Base-by-base conservation (phyloP, 768 basidiomycete species). In the Termitomyces eurrhizus region DNA sequence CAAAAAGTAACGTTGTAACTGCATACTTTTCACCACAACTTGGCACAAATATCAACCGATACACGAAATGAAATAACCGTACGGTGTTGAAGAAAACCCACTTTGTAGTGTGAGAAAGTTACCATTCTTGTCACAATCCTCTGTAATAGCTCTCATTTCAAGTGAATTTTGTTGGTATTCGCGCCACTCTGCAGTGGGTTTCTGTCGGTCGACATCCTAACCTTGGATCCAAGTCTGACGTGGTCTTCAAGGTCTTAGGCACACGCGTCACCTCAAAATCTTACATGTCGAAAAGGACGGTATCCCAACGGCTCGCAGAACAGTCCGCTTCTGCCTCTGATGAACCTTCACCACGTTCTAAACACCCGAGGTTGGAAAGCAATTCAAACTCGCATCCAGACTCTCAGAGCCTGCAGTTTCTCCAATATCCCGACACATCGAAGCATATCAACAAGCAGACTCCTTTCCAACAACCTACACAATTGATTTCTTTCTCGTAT, bases 401-500 rank as follows among this genome's bases (percentile, higher is more conserved):
- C n/a, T 7, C 32, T 13, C 18, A 14, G 18, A 42, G 41, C 41
- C n/a, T n/a, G 13, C 36, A 4, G 54, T 55, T 50, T n/a, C 63
- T 68, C 29, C 52, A 62, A 35, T 71, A 69, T 56, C 70, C 71
- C 21, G 36, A 61, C 33, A 59, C 62, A 11, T 66, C 68, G 9
- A 52, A 59, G 13, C 59, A 57, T 21, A 56, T 58, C 26, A 59
- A 60, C 13, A 64, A 64, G 52, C 67, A 64, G 50, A 72, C 75
- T 24, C 78, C 83, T 1, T 89, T 92, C 63, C 91, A 92, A 67
- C 84, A 87, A 61, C 91, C 91, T 3, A 81, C 77, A 3, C 85
- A 82, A 32, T 70, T 93, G 8, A 75, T 86, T 26, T 83, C 90
- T 0, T 93, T 92, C 71, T 92, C 90, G 8, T 90, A 90, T 66